Evolutionary conservation across 1,284 basidiomycete species (phyloP), one percentile per base, ranked within the genome.

Genomic region (Ceratobasidium sp.): DNA sequence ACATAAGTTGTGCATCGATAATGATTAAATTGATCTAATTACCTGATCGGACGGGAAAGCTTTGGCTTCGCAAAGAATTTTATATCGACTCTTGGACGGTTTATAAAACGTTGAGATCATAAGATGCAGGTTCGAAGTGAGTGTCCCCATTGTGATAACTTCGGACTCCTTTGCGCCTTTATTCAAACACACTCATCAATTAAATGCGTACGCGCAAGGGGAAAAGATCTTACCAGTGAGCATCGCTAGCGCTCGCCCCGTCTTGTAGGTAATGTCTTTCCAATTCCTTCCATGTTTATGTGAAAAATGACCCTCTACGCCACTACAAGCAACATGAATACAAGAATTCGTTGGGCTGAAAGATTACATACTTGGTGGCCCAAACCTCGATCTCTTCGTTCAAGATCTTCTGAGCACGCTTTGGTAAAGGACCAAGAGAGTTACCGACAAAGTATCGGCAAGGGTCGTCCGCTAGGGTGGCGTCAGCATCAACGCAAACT

Each of bases 31-130:
- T 23, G 18, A 64, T 2, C 32, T 5, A 82, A 88, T 79, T 75
- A 91, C 92, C 83, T 94, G 92, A 85, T 99, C 97, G 76, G 94
- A 97, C 73, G 97, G 96, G 81, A 99, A 99, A 1, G 96, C 95
- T 74, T 88, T 91, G 50, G 90, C 88, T 84, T 99, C 97, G 81
- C 94, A 97, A 72, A 99, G 85, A 80, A 99, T 96, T 86, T 97
- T 98, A 86, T 88, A 96, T 65, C 94, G 88, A 73, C 85, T 83
- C 73, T 86, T 78, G 8, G 92, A 94, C 1, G 97, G 97, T 71
- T 92, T 90, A 83, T 98, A 98, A 82, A 99, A 99, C 26, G 91
- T 90, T 78, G 91, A 89, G 85, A 99, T 91, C 85, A 98, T 90
- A 71, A 95, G 88, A 83, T 99, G 96, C 72, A 99, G 85, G 83